Base-by-base conservation (phyloP, 352 stramenopile genomes). In the Lagenidium sp. region DNA sequence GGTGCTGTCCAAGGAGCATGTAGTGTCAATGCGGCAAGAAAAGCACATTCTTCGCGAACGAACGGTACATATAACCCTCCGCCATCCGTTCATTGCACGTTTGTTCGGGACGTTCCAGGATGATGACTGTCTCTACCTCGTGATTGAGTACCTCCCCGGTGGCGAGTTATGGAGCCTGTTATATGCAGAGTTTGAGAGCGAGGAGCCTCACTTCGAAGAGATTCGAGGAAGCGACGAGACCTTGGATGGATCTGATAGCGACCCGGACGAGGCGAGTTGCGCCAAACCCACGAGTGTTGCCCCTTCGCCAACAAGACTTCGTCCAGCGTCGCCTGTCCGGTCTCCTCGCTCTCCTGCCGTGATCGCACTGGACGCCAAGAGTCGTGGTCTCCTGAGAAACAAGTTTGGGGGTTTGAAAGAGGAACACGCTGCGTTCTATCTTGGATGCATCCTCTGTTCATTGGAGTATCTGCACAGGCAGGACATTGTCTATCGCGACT, bases 71-170 rank as follows among this genome's bases (percentile, higher is more conserved):
- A 44, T 79, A 36, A 49, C 66, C 23, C 53, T 93, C 35, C 55
- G 68, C 36, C 77, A 94, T 39, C 67, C 73, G 26, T 74, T 90
- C 25, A 71, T 93, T 30, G 67, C 76, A 0, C 65, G 57, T 8
- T 52, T 95, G 20, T 82, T 82, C 43, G 68, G 66, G 23, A 86
- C 69, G n/a, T 90, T 93, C 47, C 80, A 91, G 50, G 82, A 95
- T 50, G 61, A 81, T 23, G 69, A 89, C 35, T 85, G 70, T 41
- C 48, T 93, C 13, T 95, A 89, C 50, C 55, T 95, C 6, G 65
- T 87, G 29, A 68, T 93, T 16, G 78, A 92, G 50, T 87, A 84
- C 44, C 52, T 85, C 10, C 67, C 77, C 0, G 82, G 82, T 26
- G 82, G 82, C 11, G 80, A 93, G 50, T 64, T 94, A 23, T 92